Evolutionary conservation across 1,284 basidiomycete genomes (phyloP).

Genomic region (Pisolithus thermaeus): DNA sequence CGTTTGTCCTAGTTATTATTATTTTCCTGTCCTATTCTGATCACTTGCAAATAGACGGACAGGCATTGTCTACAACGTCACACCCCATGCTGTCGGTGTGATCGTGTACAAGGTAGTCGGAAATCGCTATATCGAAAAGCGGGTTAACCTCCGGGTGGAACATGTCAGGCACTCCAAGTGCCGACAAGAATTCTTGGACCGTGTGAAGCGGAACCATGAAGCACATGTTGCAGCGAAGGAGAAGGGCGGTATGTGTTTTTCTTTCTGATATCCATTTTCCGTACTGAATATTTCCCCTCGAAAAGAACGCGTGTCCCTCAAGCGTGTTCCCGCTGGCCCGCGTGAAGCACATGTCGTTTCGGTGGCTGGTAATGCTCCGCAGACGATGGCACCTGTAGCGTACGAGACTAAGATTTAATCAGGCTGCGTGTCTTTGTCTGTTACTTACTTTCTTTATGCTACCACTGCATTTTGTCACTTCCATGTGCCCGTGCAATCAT

Average conservation of each 20-base stretch:
- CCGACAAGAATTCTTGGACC: slow-evolving; percentile 96
- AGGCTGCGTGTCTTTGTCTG: slow-evolving; percentile 5
- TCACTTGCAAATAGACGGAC: slow-evolving; percentile 61
- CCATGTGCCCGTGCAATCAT: slow-evolving; percentile 17
- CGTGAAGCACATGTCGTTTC: slow-evolving; percentile 79
- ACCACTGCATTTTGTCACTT: slow-evolving; percentile 8
- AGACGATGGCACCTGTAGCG: slow-evolving; percentile 88
- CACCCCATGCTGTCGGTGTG: slow-evolving; percentile 91
- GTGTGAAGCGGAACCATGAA: slow-evolving; percentile 90
- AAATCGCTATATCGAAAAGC: slow-evolving; percentile 99
- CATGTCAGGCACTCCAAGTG: slow-evolving; percentile 99
- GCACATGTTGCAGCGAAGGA: slow-evolving; percentile 83
- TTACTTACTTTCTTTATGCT: slow-evolving; percentile 13
- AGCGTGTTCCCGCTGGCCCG: slow-evolving; percentile 84
- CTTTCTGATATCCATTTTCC: not conserved
- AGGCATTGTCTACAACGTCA: slow-evolving; percentile 98
- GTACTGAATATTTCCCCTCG: not conserved
- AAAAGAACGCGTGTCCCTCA: slow-evolving; percentile 77
- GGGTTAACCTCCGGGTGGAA: slow-evolving; percentile 98
- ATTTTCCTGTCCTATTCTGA: not conserved
- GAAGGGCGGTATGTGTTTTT: slow-evolving; percentile 73
- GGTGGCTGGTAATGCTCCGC: slow-evolving; percentile 73
- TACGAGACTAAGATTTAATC: slow-evolving; percentile 84
- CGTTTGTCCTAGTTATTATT: slow-evolving; percentile 26
- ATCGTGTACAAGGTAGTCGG: slow-evolving; percentile 99